phyloP scores from a whole-genome alignment of 805 yeast genomes.

The Suhomyces tanzawaensis region DNA sequence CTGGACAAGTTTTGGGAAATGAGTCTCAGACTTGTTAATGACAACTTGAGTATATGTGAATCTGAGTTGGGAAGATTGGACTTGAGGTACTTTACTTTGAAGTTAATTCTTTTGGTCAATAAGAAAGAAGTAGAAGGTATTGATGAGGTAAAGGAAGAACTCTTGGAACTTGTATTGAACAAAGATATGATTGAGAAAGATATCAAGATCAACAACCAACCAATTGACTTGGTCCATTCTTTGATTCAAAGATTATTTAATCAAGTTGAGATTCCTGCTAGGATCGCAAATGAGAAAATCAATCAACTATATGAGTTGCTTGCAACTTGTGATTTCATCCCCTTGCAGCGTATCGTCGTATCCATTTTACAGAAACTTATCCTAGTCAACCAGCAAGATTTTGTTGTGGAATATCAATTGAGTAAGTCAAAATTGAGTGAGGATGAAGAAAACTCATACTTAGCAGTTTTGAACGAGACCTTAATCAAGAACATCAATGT shows the following conservation, averaged over 20 bases:
- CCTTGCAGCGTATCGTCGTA: constrained; percentile 45
- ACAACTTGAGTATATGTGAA: constrained; percentile 43
- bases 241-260: constrained; percentile 30
- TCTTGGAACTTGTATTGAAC: constrained; percentile 43
- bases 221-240: constrained; percentile 32
- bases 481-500: constrained; percentile 6
- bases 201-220: constrained; percentile 28
- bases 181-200: constrained; percentile 18
- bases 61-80: constrained; percentile 40
- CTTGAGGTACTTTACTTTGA: constrained; percentile 47
- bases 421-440: constrained; percentile 35
- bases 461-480: constrained; percentile 38
- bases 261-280: constrained; percentile 22
- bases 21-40: constrained; percentile 38
- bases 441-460: constrained; percentile 20
- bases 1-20: constrained; percentile 38
- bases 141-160: constrained; percentile 37
- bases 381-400: constrained; percentile 50
- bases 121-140: constrained; percentile 31
- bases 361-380: constrained; percentile 41
- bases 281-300: constrained; percentile 27
- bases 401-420: constrained; percentile 61
- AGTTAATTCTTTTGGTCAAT: constrained; percentile 26
- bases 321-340: constrained; percentile 12
- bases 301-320: constrained; percentile 36